Base-by-base conservation (phyloP, 2,329 filamentous ascomycete genomes). In the Penicillium thymicola region DNA sequence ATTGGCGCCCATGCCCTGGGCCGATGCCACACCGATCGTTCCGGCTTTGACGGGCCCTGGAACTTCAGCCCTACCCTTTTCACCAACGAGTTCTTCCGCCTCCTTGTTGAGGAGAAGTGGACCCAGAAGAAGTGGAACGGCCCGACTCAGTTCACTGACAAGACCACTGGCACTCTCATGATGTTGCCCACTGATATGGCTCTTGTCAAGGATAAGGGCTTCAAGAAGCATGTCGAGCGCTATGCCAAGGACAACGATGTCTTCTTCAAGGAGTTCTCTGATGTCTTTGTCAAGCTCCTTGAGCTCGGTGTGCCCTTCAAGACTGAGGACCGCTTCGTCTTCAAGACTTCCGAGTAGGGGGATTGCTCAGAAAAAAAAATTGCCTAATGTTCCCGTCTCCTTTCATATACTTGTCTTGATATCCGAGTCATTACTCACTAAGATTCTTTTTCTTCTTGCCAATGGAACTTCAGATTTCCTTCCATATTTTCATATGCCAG, bases 101-200 rank as follows among this genome's bases (percentile, higher is more conserved):
- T 97, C 16, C 82, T 99, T 46, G 70, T 96, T 34, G 84, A 92
- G 60, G 91, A 96, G 86, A 95, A 96, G 83, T 97, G 93, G 94
- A 80, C 85, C 72, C 90, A 85, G 82, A 88, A 85, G 79, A 93
- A 92, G 83, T 96, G 91, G 93, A 85, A 92, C 68, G 93, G 94
- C 28, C 92, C 92, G 64, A 86, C 87, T 78, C 92, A 95, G 83
- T 93, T 88, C 73, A 87, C 96, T 79, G 92, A 97, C 79, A 89
- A 89, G 79, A 85, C 81, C 71, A 90, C 88, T 70, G 92, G 96
- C 84, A 82, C 83, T 41, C 80, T 97, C 68, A 97, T 99, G 94
- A 97, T 99, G 93, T 81, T 99, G 75, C 94, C 94, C 51, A 89
- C 91, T 63, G 93, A 99, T 72, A 86, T 95, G 78, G 89, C 88